Base-by-base conservation (phyloP, 78 protist genomes). In the Dictyostelium citrinum region DNA sequence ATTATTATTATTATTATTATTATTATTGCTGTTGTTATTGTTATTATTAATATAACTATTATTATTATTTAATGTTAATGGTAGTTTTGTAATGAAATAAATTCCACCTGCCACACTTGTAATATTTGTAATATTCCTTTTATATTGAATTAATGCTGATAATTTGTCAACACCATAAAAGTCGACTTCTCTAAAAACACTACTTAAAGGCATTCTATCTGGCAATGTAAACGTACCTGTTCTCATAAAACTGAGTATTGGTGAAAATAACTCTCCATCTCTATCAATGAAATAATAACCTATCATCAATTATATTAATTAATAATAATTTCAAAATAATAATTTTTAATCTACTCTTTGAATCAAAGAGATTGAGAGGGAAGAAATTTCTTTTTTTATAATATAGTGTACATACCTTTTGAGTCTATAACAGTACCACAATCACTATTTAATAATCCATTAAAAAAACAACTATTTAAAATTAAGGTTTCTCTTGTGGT, bases 251-350 rank as follows among this genome's bases (percentile, higher is more conserved):
- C 84, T 45, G 27, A 86, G 74, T 8, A 86, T 86, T 14, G 55
- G 64, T 76, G 29, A 35, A 86, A 86, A 86, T 16, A 77, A 20
- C 4, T 75, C 84, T 39, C 92, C 92, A 86, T 86, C 92, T 22
- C 92, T 55, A 46, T 86, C 92, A 27, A 86, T 86, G 49, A 86
- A 86, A 29, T 77, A 77, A 43, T 61, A 43, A 43, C 92, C 92
- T 78, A n/a, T 0, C 3, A 39, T 39, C n/a, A n/a, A 39, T 9
- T 39, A 24, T 43, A 16, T 20, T 12, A 5, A 72, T 8, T 17
- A 14, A 72, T 16, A 22, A 5, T 76, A 43, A 22, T 43, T n/a
- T 24, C 16, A 24, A 43, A 20, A n/a, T 8, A n/a, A 7, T 33
- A 1, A 39, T 1, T 4, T 10, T 37, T 2, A 24, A 27, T 35